Evolutionary conservation across 805 yeast species (phyloP), one percentile per base, ranked within the genome.

Genomic region (Wickerhamia fluorescens): DNA sequence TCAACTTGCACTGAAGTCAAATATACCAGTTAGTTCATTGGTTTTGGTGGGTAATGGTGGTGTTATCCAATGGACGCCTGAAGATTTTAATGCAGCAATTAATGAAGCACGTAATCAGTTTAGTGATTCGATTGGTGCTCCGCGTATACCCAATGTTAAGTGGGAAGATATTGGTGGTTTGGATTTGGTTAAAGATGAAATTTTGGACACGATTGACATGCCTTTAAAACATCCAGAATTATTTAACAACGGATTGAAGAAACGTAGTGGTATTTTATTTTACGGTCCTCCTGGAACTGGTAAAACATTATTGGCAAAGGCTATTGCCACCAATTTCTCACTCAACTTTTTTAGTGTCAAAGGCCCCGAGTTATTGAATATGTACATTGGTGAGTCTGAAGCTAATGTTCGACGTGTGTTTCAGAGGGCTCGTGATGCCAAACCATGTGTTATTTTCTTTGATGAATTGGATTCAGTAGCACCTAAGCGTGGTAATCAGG

Each of bases 231-330:
- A 83, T 50, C 97, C 97, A 0, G 94, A 86, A 41, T 60, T 92
- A 33, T 89, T 89, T 56, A 71, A 77, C 28, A 77, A 78, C 25
- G 97, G 97, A 0, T 73, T 92, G 51, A 89, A 92, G 53, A 89
- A 89, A 51, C 71, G 98, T 55, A 79, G 94, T 47, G 98, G 98
- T 27, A 83, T 92, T 21, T 58, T 92, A 38, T 87, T 92, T 52
- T 92, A 92, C 58, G 98, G 98, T 0, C 98, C 98, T 0, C 98
- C 98, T 0, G 98, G 98, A 14, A 92, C 98, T 0, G 98, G 98
- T 43, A 92, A 92, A 51, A 92, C 98, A 0, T 64, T 92, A 16
- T 66, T 92, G 35, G 98, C 98, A 8, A 92, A 92, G 53, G 97
- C 97, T 0, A 92, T 92, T 42, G 98, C 98, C 2, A 85, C 96